A percentile compares a stretch with the other conserved stretches of the same genome.
These are phyloP conservation scores for Sclerotinia minor DNA, from an alignment of 2,329 filamentous ascomycete species.

Conservation along the genomic window DNA sequence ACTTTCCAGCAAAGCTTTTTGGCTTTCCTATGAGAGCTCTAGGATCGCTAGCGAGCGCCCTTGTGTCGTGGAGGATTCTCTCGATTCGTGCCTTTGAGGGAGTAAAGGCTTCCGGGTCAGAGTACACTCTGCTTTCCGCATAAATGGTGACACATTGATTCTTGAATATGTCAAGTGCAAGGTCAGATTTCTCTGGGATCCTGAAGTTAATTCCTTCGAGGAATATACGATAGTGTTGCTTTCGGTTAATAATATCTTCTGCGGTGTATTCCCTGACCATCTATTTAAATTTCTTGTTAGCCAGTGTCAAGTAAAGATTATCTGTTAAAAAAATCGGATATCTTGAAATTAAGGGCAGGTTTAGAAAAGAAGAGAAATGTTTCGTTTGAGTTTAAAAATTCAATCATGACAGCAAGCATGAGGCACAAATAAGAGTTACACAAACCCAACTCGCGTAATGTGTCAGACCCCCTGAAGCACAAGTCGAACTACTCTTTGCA, in stretches of 20 bases:
- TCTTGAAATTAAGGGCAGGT: background rate
- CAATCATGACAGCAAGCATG: background rate
- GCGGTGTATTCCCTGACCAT: background rate
- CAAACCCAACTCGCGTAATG: background rate
- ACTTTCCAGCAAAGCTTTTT: background rate
- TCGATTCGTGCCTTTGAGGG: background rate
- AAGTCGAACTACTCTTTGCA: background rate
- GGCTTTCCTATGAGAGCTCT: background rate
- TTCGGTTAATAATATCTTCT: background rate
- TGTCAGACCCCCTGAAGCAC: background rate
- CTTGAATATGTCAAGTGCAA: background rate
- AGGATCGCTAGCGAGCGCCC: background rate
- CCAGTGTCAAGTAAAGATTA: background rate
- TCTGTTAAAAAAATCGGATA: background rate
- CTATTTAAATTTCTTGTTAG: constrained; percentile 1
- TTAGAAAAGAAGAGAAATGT: background rate
- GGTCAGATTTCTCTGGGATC: too few relatives aligned
- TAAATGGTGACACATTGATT: background rate
- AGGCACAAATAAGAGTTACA: background rate
- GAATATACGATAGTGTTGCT: background rate
- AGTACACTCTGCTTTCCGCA: background rate
- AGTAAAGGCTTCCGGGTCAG: background rate
- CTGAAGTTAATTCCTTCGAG: background rate
- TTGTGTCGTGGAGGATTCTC: background rate
- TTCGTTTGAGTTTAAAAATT: background rate